Conservation (phyloP, 805 yeast species). For the Hyphopichia homilentoma region DNA sequence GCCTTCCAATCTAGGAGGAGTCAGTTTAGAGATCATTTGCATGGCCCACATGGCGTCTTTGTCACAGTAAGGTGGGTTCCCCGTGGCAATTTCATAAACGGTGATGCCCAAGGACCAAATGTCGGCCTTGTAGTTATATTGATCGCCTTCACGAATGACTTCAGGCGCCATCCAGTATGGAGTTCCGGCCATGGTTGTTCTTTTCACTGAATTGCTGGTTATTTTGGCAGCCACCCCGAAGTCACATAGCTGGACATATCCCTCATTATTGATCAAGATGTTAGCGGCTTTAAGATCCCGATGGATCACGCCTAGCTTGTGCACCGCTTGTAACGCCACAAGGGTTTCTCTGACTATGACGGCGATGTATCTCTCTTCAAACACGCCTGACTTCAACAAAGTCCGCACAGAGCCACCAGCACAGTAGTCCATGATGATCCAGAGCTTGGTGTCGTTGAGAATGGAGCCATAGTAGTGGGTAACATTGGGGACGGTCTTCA, state of each 20-base stretch:
- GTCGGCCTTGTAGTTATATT: constrained; percentile 88
- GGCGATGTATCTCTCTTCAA: constrained; percentile 81
- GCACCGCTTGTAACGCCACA: constrained; percentile 75
- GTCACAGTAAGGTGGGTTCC: constrained; percentile 96
- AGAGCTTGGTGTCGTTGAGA: constrained; percentile 81
- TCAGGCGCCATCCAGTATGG: constrained; percentile 99
- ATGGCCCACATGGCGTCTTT: constrained; percentile 93
- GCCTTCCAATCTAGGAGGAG: constrained; percentile 95
- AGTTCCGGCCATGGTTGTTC: constrained; percentile 94
- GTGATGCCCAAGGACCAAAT: constrained; percentile 98
- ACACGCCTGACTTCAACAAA: constrained; percentile 75
- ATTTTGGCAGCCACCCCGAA: constrained; percentile 98
- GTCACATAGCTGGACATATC: constrained; percentile 88
- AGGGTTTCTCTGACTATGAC: constrained; percentile 83
- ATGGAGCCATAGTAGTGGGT: constrained; percentile 90
- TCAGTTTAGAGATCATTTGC: constrained; percentile 87
- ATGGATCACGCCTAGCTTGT: constrained; percentile 87
- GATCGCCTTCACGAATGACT: constrained; percentile 86
- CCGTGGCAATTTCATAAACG: constrained; percentile 89
- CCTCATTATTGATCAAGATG: constrained; percentile 82
- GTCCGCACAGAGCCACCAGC: constrained; percentile 95
- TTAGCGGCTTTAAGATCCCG: constrained; percentile 97
- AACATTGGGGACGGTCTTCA: constrained; percentile 85
- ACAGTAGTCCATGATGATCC: constrained; percentile 98
- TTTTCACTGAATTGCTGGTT: constrained; percentile 65